A percentile compares a stretch with the other conserved stretches of the same genome.
phyloP scores from a whole-genome alignment of 106 monocot species.

The Platanthera zijinensis region DNA sequence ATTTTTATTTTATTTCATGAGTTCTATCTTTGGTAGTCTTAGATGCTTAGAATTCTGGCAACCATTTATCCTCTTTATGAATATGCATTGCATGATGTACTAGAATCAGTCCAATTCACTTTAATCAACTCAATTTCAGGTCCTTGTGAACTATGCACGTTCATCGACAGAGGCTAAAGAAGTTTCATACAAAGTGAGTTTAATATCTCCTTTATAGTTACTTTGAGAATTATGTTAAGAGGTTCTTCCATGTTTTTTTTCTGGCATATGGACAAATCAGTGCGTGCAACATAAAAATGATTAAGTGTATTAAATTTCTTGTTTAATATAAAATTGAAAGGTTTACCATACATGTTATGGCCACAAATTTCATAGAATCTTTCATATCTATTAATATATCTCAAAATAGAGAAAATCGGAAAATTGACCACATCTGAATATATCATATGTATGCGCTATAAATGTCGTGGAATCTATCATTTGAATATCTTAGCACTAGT shows the following conservation, averaged over 20 bases:
- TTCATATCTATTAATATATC: too few species aligned
- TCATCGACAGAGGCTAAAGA: constrained; percentile 94
- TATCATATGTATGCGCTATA: neutral
- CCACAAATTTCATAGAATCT: too few species aligned
- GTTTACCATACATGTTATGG: too few species aligned
- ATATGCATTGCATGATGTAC: neutral
- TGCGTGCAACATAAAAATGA: neutral
- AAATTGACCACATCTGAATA: neutral
- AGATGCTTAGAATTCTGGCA: neutral
- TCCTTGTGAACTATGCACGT: constrained; percentile 95
- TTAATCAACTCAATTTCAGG: constrained; percentile 29
- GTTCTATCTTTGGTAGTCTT: neutral
- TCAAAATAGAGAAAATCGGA: neutral
- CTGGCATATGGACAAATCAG: neutral
- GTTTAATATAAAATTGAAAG: neutral
- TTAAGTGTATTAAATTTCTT: neutral
- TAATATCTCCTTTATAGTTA: neutral
- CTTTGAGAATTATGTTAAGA: neutral
- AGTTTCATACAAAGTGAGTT: constrained; percentile 70
- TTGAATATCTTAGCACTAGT: neutral
- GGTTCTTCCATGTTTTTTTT: neutral
- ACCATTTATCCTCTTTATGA: neutral
- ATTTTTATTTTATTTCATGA: neutral
- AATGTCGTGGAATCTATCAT: neutral
- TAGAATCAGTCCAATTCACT: neutral